These are phyloP conservation scores for Paspalum notatum DNA, from an alignment of 176 grass and related monocot genomes.

Conservation along the genomic window DNA sequence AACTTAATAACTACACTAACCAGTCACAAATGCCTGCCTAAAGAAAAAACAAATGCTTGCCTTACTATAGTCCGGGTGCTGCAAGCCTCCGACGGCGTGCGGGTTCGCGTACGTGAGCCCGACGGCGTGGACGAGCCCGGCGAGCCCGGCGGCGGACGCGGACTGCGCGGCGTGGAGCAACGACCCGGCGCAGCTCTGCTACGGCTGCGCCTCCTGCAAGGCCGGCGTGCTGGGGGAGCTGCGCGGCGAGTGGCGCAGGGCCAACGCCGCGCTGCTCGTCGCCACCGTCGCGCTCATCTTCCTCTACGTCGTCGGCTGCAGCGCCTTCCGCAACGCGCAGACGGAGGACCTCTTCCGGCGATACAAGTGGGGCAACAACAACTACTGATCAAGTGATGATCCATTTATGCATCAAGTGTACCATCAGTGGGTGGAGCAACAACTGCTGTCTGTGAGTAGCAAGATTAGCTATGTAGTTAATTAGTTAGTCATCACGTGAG, in stretches of 20 bases:
- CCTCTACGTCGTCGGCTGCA: slow-evolving; percentile 87
- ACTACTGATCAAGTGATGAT: neutral
- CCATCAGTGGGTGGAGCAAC: too few relatives aligned
- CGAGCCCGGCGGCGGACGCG: slow-evolving; percentile 52
- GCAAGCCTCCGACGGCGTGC: slow-evolving; percentile 88
- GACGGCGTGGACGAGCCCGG: slow-evolving; percentile 77
- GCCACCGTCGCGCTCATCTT: slow-evolving; percentile 74
- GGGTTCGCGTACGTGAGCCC: slow-evolving; percentile 75
- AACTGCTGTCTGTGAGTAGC: too few relatives aligned
- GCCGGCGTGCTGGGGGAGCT: slow-evolving; percentile 75
- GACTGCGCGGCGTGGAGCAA: slow-evolving; percentile 87
- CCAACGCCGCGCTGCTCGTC: slow-evolving; percentile 65
- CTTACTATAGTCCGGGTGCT: slow-evolving; percentile 92
- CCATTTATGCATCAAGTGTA: too few relatives aligned
- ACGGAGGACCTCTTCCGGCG: slow-evolving; percentile 87
- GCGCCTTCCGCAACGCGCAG: slow-evolving; percentile 93
- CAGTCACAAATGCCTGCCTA: too few relatives aligned
- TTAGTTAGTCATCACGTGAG: too few relatives aligned
- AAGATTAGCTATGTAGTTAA: too few relatives aligned
- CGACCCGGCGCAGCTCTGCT: slow-evolving; percentile 80
- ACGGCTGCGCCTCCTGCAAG: slow-evolving; percentile 74
- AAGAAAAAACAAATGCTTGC: too few relatives aligned
- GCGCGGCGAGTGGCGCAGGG: slow-evolving; percentile 78
- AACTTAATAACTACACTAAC: too few relatives aligned
- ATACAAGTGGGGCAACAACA: slow-evolving; percentile 68